Evolutionary conservation across 2,329 filamentous ascomycete genomes (phyloP).

Genomic region (Cercospora brassicicola): DNA sequence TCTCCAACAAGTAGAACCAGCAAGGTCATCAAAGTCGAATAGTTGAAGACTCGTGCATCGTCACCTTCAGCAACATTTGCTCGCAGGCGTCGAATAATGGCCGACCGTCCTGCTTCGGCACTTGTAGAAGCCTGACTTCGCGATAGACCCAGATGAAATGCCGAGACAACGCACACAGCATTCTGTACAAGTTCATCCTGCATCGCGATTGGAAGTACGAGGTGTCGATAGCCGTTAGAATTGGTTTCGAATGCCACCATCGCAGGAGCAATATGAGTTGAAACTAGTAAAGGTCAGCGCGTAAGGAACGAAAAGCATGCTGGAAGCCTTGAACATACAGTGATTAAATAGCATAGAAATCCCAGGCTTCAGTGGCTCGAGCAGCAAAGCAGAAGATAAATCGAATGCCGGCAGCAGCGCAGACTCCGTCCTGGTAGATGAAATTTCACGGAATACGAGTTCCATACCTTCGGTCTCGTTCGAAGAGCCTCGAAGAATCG

Average conservation of each 20-base stretch:
- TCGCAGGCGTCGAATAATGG: neutral
- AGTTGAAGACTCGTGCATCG: neutral
- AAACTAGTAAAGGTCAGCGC: neutral
- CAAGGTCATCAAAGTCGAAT: neutral
- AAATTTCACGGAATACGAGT: neutral
- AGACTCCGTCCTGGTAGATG: neutral
- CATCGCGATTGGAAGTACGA: neutral
- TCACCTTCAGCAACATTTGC: neutral
- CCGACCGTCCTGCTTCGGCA: neutral
- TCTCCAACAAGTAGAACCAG: neutral
- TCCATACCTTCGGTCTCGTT: neutral
- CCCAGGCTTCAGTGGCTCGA: neutral
- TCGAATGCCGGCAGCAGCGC: neutral
- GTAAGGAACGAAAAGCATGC: neutral
- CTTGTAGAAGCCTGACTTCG: neutral
- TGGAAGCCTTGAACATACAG: neutral
- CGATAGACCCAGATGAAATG: neutral
- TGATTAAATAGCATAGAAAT: neutral
- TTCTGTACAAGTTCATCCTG: neutral
- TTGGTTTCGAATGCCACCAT: neutral
- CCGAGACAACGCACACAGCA: neutral
- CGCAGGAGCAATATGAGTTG: neutral
- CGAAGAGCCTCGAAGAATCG: neutral
- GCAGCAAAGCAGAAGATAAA: neutral
- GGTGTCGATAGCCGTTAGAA: neutral